Conservation (phyloP, 2,329 filamentous ascomycete species). For the Talaromyces funiculosus region DNA sequence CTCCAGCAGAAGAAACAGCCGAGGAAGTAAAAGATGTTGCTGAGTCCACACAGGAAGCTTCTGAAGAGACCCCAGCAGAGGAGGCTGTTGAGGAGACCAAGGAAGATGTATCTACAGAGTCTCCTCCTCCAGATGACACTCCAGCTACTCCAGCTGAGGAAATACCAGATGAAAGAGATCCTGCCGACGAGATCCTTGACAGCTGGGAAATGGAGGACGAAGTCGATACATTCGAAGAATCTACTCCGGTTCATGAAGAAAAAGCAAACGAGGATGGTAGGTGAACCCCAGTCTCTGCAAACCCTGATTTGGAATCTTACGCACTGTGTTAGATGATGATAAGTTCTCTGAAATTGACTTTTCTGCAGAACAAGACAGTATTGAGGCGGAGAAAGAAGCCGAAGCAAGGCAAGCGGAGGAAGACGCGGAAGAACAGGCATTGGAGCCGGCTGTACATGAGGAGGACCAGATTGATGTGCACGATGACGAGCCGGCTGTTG, state of each 20-base stretch:
- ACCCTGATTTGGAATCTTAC: slow-evolving; percentile 22
- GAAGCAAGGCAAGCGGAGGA: slow-evolving; percentile 28
- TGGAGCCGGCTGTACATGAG: slow-evolving; percentile 7
- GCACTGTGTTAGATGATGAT: slow-evolving; percentile 25
- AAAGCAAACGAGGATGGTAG: slow-evolving; percentile 12
- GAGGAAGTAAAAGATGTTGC: background rate
- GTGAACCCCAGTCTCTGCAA: slow-evolving; percentile 14
- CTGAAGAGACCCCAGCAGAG: background rate
- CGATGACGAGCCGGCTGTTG: slow-evolving; percentile 1
- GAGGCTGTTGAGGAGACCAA: background rate
- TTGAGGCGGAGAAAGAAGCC: slow-evolving; percentile 31
- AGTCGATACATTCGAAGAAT: background rate
- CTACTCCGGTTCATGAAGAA: slow-evolving; percentile 1
- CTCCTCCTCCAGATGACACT: background rate
- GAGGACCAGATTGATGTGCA: slow-evolving; percentile 12
- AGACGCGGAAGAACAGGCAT: slow-evolving; percentile 23
- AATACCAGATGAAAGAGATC: background rate
- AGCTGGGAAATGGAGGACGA: slow-evolving; percentile 12
- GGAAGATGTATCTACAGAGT: background rate
- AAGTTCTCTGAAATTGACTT: slow-evolving; percentile 29
- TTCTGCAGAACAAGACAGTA: slow-evolving; percentile 25
- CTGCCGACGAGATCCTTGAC: slow-evolving; percentile 6
- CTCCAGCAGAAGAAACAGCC: background rate
- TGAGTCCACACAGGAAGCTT: background rate
- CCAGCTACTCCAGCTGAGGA: background rate